These are phyloP conservation scores for Elsinoe perseae DNA, from an alignment of 2,329 filamentous ascomycete genomes.

Conservation along the genomic window DNA sequence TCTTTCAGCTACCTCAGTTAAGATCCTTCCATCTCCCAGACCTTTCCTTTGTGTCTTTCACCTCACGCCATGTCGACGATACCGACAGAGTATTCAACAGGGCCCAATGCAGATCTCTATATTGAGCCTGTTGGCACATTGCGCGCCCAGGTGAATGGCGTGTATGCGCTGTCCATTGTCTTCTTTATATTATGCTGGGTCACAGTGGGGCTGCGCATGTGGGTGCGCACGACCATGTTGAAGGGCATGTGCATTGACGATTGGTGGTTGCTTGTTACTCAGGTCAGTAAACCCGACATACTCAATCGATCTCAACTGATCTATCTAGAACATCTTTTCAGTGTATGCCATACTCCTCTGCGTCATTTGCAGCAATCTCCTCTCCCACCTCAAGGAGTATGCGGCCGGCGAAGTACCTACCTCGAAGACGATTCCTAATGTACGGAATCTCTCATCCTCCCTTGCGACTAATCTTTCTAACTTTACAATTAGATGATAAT, in stretches of 20 bases:
- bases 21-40: background rate
- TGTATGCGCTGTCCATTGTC: background rate
- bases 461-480: background rate
- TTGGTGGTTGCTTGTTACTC: slow-evolving; percentile 10
- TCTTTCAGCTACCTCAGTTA: background rate
- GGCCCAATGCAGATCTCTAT: background rate
- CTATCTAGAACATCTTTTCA: slow-evolving; percentile 3
- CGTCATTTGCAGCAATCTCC: background rate
- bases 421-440: background rate
- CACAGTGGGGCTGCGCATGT: slow-evolving; percentile 14
- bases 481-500: background rate
- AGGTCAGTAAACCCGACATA: slow-evolving; percentile 15
- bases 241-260: slow-evolving; percentile 18
- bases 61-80: background rate
- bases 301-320: background rate
- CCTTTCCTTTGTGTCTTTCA: background rate
- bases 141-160: background rate
- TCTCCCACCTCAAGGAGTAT: background rate
- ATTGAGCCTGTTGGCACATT: background rate
- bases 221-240: slow-evolving; percentile 15
- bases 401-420: slow-evolving; percentile 9
- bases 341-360: background rate
- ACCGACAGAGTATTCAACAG: background rate
- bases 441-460: background rate
- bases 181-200: slow-evolving; percentile 11